Percentiles rank a stretch among this genome's conserved stretches.
Conservation (phyloP, 2,329 filamentous ascomycete genomes). For the Lecanosticta acicola region DNA sequence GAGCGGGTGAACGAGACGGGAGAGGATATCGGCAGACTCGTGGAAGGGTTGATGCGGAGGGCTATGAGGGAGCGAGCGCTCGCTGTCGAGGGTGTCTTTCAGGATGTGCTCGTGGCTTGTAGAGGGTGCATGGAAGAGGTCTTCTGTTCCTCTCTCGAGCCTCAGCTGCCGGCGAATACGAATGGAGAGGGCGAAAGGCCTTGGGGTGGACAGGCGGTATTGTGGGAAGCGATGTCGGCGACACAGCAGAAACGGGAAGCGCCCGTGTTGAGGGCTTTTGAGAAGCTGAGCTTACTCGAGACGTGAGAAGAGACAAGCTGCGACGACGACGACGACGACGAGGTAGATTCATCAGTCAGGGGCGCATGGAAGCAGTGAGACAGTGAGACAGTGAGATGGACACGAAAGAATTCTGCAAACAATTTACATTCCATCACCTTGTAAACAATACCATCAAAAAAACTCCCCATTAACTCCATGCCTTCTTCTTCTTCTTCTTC, state of each 20-base stretch:
- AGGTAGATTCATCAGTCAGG: no score
- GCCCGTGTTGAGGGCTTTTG: constrained; percentile 50
- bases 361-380: no score
- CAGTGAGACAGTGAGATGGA: no score
- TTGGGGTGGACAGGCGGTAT: constrained; percentile 41
- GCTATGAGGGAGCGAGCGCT: constrained; percentile 83
- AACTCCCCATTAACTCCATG: no score
- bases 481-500: no score
- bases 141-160: constrained; percentile 40
- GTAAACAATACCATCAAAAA: no score
- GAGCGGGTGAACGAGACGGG: constrained; percentile 71
- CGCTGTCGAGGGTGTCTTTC: constrained; percentile 67
- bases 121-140: constrained; percentile 63
- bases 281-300: constrained; percentile 40
- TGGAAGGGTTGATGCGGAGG: constrained; percentile 70
- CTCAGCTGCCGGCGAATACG: background rate
- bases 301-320: constrained; percentile 13
- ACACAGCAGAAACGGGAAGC: constrained; percentile 36
- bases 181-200: constrained; percentile 24
- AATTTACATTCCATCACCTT: no score
- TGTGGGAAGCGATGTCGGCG: constrained; percentile 42
- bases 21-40: constrained; percentile 66
- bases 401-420: no score
- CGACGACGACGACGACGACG: no score
- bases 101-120: constrained; percentile 68